A percentile compares a stretch with the other conserved stretches of the same genome.
phyloP scores from a whole-genome alignment of 768 basidiomycete genomes.

The Vararia minispora region DNA sequence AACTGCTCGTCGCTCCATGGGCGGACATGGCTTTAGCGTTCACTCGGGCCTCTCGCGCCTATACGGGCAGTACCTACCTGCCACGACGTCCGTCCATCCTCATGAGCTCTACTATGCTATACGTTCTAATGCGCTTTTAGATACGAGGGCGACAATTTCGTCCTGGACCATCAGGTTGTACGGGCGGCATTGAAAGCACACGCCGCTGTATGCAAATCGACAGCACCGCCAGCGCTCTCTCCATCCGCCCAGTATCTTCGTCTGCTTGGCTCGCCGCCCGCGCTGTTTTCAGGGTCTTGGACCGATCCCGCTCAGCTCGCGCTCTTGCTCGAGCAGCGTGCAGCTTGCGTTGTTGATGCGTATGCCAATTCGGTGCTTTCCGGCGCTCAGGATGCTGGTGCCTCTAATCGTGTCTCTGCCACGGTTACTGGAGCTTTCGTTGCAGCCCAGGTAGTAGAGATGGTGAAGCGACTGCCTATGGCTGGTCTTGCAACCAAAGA shows the following conservation, averaged over 20 bases:
- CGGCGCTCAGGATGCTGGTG: conserved; percentile 38
- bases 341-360: conserved; percentile 44
- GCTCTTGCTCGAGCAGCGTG: conserved; percentile 51
- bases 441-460: conserved; percentile 39
- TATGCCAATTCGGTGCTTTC: conserved; percentile 23
- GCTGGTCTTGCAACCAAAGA: conserved; percentile 11
- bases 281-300: conserved; percentile 20
- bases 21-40: conserved; percentile 67
- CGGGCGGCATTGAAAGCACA: conserved; percentile 59
- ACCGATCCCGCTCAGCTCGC: conserved; percentile 29
- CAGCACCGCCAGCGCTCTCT: conserved; percentile 25
- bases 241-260: conserved; percentile 48
- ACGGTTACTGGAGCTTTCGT: conserved; percentile 65
- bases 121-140: conserved; percentile 29
- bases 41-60: conserved; percentile 55
- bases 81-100: conserved; percentile 39
- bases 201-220: conserved; percentile 21
- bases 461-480: conserved; percentile 26
- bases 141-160: conserved; percentile 73
- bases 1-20: conserved; percentile 56
- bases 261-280: conserved; percentile 23
- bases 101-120: background rate
- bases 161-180: conserved; percentile 65
- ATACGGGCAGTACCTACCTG: conserved; percentile 56
- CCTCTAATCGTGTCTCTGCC: conserved; percentile 44